Evolutionary conservation across 768 basidiomycete genomes (phyloP), one percentile per base, ranked within the genome.

Genomic region (Pisolithus tinctorius): DNA sequence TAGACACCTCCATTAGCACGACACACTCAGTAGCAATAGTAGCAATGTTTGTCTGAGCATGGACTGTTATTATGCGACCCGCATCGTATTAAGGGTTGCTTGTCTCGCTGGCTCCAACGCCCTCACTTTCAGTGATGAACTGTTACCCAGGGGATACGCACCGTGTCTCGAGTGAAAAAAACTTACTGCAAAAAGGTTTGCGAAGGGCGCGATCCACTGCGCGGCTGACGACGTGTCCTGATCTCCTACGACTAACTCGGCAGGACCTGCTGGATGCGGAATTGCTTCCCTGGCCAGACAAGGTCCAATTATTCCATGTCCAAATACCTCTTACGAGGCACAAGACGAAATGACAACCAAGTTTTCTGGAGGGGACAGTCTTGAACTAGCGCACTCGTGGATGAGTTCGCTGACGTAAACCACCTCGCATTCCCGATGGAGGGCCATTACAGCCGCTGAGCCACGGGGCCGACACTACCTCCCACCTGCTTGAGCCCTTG

Each of bases 221-320:
- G 82, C 87, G 88, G 70, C 87, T 84, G 88, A 84, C 78, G 83
- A 82, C 81, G 63, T 78, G 81, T 71, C 85, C 86, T 86, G 80
- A 68, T 88, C 86, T 88, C 86, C 84, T 75, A 85, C 82, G 88
- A 90, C 86, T 86, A 88, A 88, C 84, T 89, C 82, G 87, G 88
- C 81, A 67, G 77, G 77, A 74, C 81, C 86, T 78, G 84, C 79
- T 77, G 82, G 79, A 82, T 90, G 88, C 87, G 80, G 83, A 89
- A 90, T 90, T 84, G 74, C 88, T 90, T 89, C 83, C 86, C 88
- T 89, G 83, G 83, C 79, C 83, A 73, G 79, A 81, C 83, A 81
- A 79, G 84, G 79, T 71, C 83, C 70, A 62, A 85, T 89, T 89
- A 89, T 85, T 85, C 88, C 84, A 83, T 81, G 78, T 72, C 68